Percentiles rank a stretch among this genome's conserved stretches.
phyloP scores from a whole-genome alignment of 2,329 filamentous ascomycete species.

The Pseudocercospora ulei region DNA sequence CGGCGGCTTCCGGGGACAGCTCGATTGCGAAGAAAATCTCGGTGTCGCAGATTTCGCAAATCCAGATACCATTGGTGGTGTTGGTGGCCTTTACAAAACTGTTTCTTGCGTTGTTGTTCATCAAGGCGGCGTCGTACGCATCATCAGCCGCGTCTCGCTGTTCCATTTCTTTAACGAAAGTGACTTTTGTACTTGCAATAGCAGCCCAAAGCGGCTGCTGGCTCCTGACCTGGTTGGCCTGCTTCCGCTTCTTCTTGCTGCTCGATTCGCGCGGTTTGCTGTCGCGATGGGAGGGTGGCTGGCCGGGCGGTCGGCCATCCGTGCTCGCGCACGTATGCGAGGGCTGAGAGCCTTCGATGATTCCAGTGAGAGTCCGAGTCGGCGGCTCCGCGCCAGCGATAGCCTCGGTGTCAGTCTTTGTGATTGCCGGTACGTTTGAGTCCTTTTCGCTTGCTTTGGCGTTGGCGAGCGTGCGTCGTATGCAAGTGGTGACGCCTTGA shows the following conservation, averaged over 20 bases:
- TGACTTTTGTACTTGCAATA: conserved; percentile 90
- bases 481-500: conserved; percentile 33
- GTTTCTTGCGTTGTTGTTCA: conserved; percentile 54
- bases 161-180: conserved; percentile 71
- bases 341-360: conserved; percentile 24
- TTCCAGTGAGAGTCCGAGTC: conserved; percentile 18
- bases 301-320: conserved; percentile 44
- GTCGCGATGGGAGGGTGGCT: conserved; percentile 45
- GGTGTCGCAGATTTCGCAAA: conserved; percentile 67
- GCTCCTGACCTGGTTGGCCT: conserved; percentile 80
- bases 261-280: conserved; percentile 50
- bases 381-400: conserved; percentile 24
- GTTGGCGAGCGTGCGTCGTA: conserved; percentile 32
- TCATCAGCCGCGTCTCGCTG: conserved; percentile 67
- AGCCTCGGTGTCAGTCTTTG: conserved; percentile 30
- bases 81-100: conserved; percentile 57
- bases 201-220: conserved; percentile 91
- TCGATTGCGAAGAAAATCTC: conserved; percentile 57
- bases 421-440: conserved; percentile 26
- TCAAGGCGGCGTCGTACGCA: conserved; percentile 62
- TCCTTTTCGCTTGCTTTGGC: conserved; percentile 34
- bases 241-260: conserved; percentile 77
- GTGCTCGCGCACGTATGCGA: conserved; percentile 31
- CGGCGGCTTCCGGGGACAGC: conserved; percentile 27
- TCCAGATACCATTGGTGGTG: conserved; percentile 58